Conservation (phyloP, 495 filamentous ascomycete genomes). For the Penicillium crystallinum region DNA sequence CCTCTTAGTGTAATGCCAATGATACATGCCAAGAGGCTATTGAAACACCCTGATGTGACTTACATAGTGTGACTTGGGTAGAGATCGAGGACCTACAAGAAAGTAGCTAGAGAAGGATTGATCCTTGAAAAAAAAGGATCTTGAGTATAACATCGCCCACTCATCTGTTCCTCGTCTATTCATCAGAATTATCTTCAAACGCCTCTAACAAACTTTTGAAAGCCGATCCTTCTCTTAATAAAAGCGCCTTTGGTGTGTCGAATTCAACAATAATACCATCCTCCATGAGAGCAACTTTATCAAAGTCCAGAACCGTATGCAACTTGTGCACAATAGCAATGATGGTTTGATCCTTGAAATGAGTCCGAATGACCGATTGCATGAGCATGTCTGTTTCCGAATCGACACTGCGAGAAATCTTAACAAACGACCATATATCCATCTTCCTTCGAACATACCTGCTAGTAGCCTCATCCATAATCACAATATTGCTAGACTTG, state of each 20-base stretch:
- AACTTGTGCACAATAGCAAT: constrained; percentile 33
- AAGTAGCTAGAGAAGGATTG: no score
- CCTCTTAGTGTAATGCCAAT: not conserved
- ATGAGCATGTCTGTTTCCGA: constrained; percentile 26
- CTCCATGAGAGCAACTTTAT: constrained; percentile 31
- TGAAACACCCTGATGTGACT: no score
- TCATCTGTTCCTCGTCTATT: not conserved
- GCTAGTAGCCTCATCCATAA: constrained; percentile 48
- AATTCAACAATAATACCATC: constrained; percentile 27
- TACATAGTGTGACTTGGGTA: not conserved
- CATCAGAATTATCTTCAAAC: not conserved
- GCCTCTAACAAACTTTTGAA: constrained; percentile 17
- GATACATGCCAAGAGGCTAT: not conserved
- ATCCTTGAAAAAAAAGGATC: no score
- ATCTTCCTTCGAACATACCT: constrained; percentile 10
- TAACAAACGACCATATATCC: not conserved
- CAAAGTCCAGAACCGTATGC: constrained; percentile 32
- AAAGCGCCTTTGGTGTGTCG: constrained; percentile 18
- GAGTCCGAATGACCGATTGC: constrained; percentile 27
- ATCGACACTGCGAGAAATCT: constrained; percentile 22
- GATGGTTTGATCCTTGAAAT: constrained; percentile 28
- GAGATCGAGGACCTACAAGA: not conserved
- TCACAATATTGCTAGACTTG: constrained; percentile 27
- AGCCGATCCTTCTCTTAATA: constrained; percentile 14
- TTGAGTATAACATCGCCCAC: no score